Evolutionary conservation across 1,284 basidiomycete genomes (phyloP), one percentile per base, ranked within the genome.

Genomic region (Rhodotorula sp.): DNA sequence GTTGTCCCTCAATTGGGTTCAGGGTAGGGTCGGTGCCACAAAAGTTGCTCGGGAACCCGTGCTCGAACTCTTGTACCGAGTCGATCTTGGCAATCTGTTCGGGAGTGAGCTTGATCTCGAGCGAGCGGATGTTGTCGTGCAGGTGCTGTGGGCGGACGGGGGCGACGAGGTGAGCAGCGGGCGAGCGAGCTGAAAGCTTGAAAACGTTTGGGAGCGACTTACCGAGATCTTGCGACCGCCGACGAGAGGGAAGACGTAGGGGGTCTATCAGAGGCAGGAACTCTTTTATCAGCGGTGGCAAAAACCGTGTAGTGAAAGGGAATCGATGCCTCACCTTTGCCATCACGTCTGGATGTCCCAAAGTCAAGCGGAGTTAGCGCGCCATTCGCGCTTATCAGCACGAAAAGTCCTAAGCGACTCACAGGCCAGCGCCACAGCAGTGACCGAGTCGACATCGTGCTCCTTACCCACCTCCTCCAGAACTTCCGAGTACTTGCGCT

Each of bases 181-280:
- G 22, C 44, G 12, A 29, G 26, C 22, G 20, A 10, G 5, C 12
- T 6, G 18, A n/a, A 29, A 24, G 14, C 6, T 20, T 8, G 15
- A 42, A 17, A 17, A 22, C 7, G 22, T 3, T 3, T 1, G 26
- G 10, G 26, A 20, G 48, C 33, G 44, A 37, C 46, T 26, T 14
- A 63, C 62, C 64, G 80, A 83, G 59, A 84, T 78, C 75, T 85
- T 86, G 63, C 85, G 81, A 0, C 84, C 83, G 1, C 86, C 85
- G 26, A 85, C 72, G 57, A 85, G 81, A 0, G 84, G 84, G 77
- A 85, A 85, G 7, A 85, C 84, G 71, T 83, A 83, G 0, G 84
- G 81, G 0, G 81, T 59, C 64, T 69, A 42, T 42, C 8, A 12
- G 37, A 42, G 37, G 53, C 17, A 18, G n/a, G n/a, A 17, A 54